These are phyloP conservation scores for Hemileccinum rubropunctum DNA, from an alignment of 768 basidiomycete species.

Conservation along the genomic window DNA sequence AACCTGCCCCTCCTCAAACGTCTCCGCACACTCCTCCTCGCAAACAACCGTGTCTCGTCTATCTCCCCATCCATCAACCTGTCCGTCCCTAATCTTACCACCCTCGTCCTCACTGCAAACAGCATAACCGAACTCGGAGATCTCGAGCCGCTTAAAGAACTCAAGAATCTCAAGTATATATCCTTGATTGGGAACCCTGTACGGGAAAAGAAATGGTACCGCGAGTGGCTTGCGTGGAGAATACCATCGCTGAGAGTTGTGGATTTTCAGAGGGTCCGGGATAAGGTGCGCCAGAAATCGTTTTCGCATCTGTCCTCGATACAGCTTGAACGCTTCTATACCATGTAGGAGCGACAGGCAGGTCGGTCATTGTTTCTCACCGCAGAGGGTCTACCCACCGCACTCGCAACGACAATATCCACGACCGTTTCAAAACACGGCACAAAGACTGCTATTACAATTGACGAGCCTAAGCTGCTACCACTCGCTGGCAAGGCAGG, in stretches of 20 bases:
- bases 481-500: constrained; percentile 66
- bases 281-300: constrained; percentile 71
- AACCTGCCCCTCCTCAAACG: constrained; percentile 88
- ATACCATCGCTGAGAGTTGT: constrained; percentile 85
- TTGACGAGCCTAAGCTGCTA: constrained; percentile 74
- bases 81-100: constrained; percentile 80
- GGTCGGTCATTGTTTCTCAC: constrained; percentile 78
- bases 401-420: constrained; percentile 76
- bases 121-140: constrained; percentile 78
- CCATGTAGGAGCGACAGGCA: constrained; percentile 69
- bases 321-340: constrained; percentile 27
- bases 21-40: constrained; percentile 77
- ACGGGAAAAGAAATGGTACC: constrained; percentile 90
- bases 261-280: constrained; percentile 92
- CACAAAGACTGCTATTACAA: constrained; percentile 59
- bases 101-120: constrained; percentile 84
- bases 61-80: constrained; percentile 82
- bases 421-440: constrained; percentile 67
- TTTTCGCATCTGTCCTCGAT: constrained; percentile 17
- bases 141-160: constrained; percentile 77
- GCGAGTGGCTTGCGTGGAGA: constrained; percentile 92
- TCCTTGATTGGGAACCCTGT: constrained; percentile 82
- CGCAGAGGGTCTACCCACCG: constrained; percentile 72
- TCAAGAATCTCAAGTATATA: constrained; percentile 71
- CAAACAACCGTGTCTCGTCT: constrained; percentile 85